Evolutionary conservation across 805 yeast genomes (phyloP).

Genomic region (Suhomyces vadensis): DNA sequence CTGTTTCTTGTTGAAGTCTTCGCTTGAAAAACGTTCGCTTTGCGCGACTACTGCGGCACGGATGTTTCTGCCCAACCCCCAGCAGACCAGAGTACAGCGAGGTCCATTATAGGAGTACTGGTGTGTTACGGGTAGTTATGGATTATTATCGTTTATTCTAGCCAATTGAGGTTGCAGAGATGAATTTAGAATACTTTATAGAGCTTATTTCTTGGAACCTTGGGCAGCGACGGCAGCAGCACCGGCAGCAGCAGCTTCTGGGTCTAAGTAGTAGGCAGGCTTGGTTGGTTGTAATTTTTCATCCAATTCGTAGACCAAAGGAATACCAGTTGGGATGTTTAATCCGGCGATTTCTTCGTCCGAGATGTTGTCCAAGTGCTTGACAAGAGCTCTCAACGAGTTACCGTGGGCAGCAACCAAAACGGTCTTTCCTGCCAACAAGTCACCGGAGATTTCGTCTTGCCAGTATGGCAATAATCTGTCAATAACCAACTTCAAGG

Average conservation of each 20-base stretch:
- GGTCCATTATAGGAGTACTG: no score
- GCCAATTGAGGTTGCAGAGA: no score
- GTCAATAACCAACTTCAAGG: constrained; percentile 91
- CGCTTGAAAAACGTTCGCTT: constrained; percentile 2
- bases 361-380: constrained; percentile 91
- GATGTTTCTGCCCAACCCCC: not conserved
- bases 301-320: constrained; percentile 95
- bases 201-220: constrained; percentile 57
- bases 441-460: constrained; percentile 82
- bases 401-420: constrained; percentile 97
- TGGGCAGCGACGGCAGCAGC: constrained; percentile 99
- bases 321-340: constrained; percentile 98
- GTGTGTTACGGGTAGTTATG: no score
- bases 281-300: constrained; percentile 82
- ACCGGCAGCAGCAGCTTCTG: constrained; percentile 99
- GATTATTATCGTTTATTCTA: no score
- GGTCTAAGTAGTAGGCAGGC: constrained; percentile 95
- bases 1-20: not conserved
- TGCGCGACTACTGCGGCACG: constrained; percentile 3
- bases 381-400: constrained; percentile 94
- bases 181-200: no score
- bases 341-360: constrained; percentile 90
- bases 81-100: no score
- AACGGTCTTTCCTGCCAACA: constrained; percentile 85
- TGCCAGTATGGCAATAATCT: constrained; percentile 97